Percentiles rank a stretch among this genome's conserved stretches.
These are phyloP conservation scores for Trichophyton simii DNA, from an alignment of 2,329 filamentous ascomycete species.

Conservation along the genomic window DNA sequence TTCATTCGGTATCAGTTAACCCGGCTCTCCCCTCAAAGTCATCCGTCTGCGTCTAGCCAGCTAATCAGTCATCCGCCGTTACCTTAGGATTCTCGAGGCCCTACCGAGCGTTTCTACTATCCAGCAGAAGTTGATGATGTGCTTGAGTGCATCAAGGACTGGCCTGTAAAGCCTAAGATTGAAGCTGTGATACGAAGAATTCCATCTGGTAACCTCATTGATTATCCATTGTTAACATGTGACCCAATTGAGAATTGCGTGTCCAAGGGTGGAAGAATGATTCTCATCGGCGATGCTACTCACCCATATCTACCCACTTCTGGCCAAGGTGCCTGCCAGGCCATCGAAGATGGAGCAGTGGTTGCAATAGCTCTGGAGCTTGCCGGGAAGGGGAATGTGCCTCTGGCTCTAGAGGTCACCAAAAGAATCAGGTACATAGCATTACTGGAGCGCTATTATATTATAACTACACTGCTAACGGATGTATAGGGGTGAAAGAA, in stretches of 20 bases:
- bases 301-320: conserved; percentile 48
- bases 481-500: background rate
- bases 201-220: background rate
- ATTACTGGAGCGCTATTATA: background rate
- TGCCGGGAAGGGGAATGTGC: conserved; percentile 5
- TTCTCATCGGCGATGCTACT: conserved; percentile 42
- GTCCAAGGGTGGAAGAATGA: conserved; percentile 5
- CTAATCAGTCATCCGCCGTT: background rate
- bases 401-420: conserved; percentile 1
- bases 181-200: background rate
- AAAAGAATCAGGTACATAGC: conserved; percentile 7
- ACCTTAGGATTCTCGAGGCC: background rate
- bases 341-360: conserved; percentile 47
- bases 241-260: conserved; percentile 1
- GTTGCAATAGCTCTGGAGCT: conserved; percentile 27
- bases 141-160: conserved; percentile 1
- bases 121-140: background rate
- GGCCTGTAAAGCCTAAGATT: background rate
- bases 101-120: background rate
- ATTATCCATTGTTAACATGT: background rate
- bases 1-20: background rate
- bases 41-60: background rate
- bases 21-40: too few species aligned
- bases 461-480: background rate
- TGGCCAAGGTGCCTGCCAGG: conserved; percentile 48